Base-by-base conservation (phyloP, 2,329 filamentous ascomycete species). In the Verticillium alfalfae region DNA sequence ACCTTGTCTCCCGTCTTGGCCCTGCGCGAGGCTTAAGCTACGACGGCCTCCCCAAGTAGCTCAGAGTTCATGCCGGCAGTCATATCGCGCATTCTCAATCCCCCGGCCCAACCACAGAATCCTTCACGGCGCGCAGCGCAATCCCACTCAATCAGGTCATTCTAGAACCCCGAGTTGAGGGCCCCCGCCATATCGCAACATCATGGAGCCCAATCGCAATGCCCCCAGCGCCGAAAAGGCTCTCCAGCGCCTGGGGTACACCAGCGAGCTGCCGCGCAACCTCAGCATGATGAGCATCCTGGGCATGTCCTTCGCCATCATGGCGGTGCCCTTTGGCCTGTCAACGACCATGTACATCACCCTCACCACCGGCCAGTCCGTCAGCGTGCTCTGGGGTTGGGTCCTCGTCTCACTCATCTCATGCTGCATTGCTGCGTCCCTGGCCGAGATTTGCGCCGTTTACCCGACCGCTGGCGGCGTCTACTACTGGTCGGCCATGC, bases 381-480 rank as follows among this genome's bases (percentile, higher is more conserved):
- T 91, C 16, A 89, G 87, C 31, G 81, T 91, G 49, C 76, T 91
- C 66, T 91, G 85, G 81, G 89, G 89, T 49, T 91, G 84, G 87
- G 81, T 89, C 2, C 73, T 89, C 38, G 83, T 90, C 34, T 87
- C 85, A 4, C 71, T 89, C 41, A 84, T 90, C 66, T 87, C 84
- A 12, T 76, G 85, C 62, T 80, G 78, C 62, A 88, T 90, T 66
- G 87, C 87, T 58, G 84, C 85, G 36, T 88, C 86, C 13, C 76
- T 90, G 60, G 88, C 87, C 18, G 88, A 90, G 72, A 89, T 90
- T 63, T 88, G 86, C 72, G 85, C 86, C 56, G 86, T 88, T 15
- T 90, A 86, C 69, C 87, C 87, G 2, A 89, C 87, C 8, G 84
- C 87, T 36, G 87, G 87, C 52, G 87, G 87, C 34, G 87, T 90